These are phyloP conservation scores for Calonectria hongkongensis DNA, from an alignment of 2,329 filamentous ascomycete genomes.

Conservation along the genomic window DNA sequence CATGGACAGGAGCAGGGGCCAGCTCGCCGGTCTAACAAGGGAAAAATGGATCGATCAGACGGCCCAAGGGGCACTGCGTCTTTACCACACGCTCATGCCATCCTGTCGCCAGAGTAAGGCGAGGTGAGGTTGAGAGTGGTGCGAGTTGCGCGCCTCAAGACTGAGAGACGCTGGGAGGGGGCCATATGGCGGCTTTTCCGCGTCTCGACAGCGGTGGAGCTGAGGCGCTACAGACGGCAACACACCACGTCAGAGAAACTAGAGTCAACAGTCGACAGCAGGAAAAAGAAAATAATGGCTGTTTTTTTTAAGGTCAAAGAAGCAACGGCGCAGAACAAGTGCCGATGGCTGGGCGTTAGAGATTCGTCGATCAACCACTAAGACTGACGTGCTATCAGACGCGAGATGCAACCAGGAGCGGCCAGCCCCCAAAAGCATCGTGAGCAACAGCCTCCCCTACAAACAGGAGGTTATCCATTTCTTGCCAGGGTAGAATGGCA, in stretches of 20 bases:
- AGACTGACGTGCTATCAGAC: conserved; percentile 41
- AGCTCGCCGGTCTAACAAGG: conserved; percentile 42
- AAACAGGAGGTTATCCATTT: conserved; percentile 2
- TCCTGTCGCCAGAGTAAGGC: conserved; percentile 50
- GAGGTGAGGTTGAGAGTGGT: conserved; percentile 52
- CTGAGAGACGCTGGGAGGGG: conserved; percentile 44
- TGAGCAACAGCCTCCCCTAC: not conserved
- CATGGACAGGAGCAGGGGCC: conserved; percentile 46
- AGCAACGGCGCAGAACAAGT: conserved; percentile 49
- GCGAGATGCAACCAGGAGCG: conserved; percentile 33
- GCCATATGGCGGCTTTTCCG: conserved; percentile 38
- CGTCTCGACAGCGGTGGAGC: conserved; percentile 39
- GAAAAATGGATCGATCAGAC: conserved; percentile 51
- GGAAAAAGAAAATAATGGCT: conserved; percentile 29
- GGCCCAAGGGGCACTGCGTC: conserved; percentile 48
- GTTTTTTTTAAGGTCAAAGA: conserved; percentile 47
- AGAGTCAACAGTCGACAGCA: conserved; percentile 22
- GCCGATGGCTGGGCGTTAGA: conserved; percentile 45
- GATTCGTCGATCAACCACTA: conserved; percentile 45
- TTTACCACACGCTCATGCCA: conserved; percentile 53
- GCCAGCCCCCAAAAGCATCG: conserved; percentile 27
- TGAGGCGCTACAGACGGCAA: conserved; percentile 27
- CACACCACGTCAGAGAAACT: conserved; percentile 31
- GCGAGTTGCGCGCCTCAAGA: conserved; percentile 50
- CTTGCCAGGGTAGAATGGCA: conserved; percentile 23